phyloP scores from a whole-genome alignment of 2,329 filamentous ascomycete genomes.

The Akanthomyces muscarius region DNA sequence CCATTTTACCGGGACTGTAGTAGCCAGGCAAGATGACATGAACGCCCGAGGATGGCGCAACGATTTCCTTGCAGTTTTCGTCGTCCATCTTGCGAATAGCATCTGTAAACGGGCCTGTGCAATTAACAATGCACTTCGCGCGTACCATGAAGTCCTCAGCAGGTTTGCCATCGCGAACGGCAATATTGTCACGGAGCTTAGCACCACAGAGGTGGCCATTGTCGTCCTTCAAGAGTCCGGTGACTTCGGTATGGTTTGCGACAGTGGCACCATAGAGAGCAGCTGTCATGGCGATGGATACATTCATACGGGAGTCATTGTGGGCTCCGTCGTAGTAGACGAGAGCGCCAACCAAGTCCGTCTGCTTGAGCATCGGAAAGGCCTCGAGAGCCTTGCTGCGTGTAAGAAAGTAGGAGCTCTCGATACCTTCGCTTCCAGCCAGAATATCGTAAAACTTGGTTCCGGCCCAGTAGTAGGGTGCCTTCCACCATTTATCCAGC shows the following conservation, averaged over 20 bases:
- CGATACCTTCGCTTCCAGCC: slow-evolving; percentile 81
- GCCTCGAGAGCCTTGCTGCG: slow-evolving; percentile 81
- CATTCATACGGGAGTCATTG: slow-evolving; percentile 91
- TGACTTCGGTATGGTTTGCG: slow-evolving; percentile 80
- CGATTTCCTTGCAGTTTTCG: slow-evolving; percentile 66
- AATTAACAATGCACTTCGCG: slow-evolving; percentile 81
- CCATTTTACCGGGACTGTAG: slow-evolving; percentile 82
- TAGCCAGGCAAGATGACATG: slow-evolving; percentile 85
- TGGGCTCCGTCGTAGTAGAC: slow-evolving; percentile 92
- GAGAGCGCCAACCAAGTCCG: slow-evolving; percentile 72
- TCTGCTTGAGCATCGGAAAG: slow-evolving; percentile 83
- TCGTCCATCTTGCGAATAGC: slow-evolving; percentile 84
- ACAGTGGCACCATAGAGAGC: slow-evolving; percentile 82
- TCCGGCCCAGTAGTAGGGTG: slow-evolving; percentile 71
- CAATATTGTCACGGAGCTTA: slow-evolving; percentile 65
- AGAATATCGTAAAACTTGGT: slow-evolving; percentile 83
- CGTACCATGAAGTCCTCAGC: slow-evolving; percentile 64
- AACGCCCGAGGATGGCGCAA: slow-evolving; percentile 79
- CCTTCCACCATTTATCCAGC: slow-evolving; percentile 72
- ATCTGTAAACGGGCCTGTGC: slow-evolving; percentile 84
- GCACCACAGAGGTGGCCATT: slow-evolving; percentile 72
- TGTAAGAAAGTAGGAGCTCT: slow-evolving; percentile 83
- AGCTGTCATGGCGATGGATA: slow-evolving; percentile 81
- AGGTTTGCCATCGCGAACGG: slow-evolving; percentile 56
- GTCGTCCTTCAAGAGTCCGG: slow-evolving; percentile 68